phyloP scores from a whole-genome alignment of 768 basidiomycete species.

The Strobilomyces dryophilus region DNA sequence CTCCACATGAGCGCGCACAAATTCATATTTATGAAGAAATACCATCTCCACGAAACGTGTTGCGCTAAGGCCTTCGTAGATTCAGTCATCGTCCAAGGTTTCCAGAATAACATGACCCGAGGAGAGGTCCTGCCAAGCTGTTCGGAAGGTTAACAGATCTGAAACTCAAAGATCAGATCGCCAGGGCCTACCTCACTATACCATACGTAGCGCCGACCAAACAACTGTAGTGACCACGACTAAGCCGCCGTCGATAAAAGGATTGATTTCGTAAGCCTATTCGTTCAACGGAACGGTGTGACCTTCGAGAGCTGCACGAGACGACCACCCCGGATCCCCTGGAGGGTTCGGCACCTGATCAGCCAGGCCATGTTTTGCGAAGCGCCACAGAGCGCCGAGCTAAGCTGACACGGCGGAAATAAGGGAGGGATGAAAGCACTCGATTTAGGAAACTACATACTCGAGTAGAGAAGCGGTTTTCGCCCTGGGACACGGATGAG shows the following conservation, averaged over 20 bases:
- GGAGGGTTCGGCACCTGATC: not conserved
- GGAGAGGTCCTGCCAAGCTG: slow-evolving; percentile 69
- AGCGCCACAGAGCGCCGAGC: not conserved
- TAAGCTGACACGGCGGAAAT: not conserved
- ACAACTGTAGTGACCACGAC: slow-evolving; percentile 76
- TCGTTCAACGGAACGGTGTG: slow-evolving; percentile 75
- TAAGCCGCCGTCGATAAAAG: slow-evolving; percentile 19
- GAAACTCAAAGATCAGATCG: not conserved
- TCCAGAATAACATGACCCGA: slow-evolving; percentile 39
- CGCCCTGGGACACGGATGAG: not conserved
- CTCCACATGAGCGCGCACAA: slow-evolving; percentile 37
- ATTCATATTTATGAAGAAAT: slow-evolving; percentile 75
- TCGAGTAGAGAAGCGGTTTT: not conserved
- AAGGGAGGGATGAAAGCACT: not conserved
- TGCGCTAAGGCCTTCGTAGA: slow-evolving; percentile 56
- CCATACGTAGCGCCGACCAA: slow-evolving; percentile 78
- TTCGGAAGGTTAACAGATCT: not conserved
- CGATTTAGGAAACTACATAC: not conserved
- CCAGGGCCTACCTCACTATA: slow-evolving; percentile 39
- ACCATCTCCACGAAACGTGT: slow-evolving; percentile 80
- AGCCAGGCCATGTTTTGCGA: not conserved
- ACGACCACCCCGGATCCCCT: slow-evolving; percentile 18
- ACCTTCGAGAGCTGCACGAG: slow-evolving; percentile 73
- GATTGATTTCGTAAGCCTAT: slow-evolving; percentile 35
- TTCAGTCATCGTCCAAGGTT: not conserved